Conservation (phyloP, 2,329 filamentous ascomycete species). For the Neopestalotiopsis sp. region DNA sequence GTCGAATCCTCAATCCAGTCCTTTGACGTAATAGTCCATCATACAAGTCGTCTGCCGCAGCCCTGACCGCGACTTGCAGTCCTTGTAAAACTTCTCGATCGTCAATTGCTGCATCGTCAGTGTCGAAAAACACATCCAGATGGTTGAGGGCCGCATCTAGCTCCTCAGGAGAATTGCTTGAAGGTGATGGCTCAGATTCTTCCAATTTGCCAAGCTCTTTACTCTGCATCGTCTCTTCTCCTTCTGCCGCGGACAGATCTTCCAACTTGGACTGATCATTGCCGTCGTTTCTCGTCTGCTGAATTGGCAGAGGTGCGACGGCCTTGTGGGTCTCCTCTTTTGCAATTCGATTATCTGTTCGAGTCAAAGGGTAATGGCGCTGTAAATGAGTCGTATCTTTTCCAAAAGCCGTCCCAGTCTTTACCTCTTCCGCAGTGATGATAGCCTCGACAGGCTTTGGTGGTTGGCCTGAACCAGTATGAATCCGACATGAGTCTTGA, state of each 20-base stretch:
- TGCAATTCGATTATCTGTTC: background rate
- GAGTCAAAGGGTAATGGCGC: background rate
- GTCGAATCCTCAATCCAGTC: conserved; percentile 58
- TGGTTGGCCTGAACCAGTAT: background rate
- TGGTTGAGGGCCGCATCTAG: conserved; percentile 21
- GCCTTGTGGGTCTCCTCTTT: background rate
- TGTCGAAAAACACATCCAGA: conserved; percentile 35
- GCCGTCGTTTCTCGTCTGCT: background rate
- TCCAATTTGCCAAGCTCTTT: background rate
- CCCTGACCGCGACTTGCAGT: conserved; percentile 59
- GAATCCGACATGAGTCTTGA: background rate
- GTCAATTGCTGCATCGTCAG: conserved; percentile 45
- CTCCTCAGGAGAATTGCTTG: background rate
- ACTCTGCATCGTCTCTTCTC: background rate
- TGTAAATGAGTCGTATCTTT: conserved; percentile 7
- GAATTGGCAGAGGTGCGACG: background rate
- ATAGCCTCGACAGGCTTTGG: background rate
- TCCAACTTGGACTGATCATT: too few species aligned
- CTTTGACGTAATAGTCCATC: conserved; percentile 56
- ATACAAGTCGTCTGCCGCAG: conserved; percentile 59
- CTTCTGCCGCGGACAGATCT: background rate
- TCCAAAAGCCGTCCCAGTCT: background rate
- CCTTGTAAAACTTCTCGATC: conserved; percentile 60
- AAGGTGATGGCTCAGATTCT: background rate
- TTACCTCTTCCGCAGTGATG: background rate